These are phyloP conservation scores for Ilyonectria robusta DNA, from an alignment of 2,329 filamentous ascomycete genomes.

Conservation along the genomic window DNA sequence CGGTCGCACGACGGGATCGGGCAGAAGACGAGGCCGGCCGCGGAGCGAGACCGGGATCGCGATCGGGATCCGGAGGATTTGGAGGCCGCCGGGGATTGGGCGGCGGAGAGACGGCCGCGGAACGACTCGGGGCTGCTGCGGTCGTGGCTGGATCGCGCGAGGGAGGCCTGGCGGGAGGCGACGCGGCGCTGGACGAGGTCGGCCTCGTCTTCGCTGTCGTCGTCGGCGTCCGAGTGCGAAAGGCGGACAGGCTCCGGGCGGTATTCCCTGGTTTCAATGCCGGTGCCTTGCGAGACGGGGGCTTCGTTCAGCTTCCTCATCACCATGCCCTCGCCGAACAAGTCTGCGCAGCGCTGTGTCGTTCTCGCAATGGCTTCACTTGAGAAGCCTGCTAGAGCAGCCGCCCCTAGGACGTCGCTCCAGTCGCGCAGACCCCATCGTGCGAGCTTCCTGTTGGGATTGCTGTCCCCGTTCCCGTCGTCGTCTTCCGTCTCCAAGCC, in stretches of 20 bases:
- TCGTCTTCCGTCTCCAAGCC: constrained; percentile 37
- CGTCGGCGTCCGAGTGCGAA: constrained; percentile 39
- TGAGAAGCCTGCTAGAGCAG: constrained; percentile 81
- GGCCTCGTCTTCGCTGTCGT: constrained; percentile 45
- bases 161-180: constrained; percentile 50
- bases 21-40: constrained; percentile 55
- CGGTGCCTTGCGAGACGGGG: constrained; percentile 40
- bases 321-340: constrained; percentile 82
- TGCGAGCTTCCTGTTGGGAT: constrained; percentile 46
- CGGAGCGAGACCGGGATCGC: constrained; percentile 48
- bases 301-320: constrained; percentile 68
- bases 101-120: constrained; percentile 41
- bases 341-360: constrained; percentile 78
- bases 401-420: constrained; percentile 87
- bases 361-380: constrained; percentile 75
- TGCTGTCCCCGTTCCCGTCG: constrained; percentile 33
- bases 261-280: constrained; percentile 49
- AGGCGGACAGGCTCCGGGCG: constrained; percentile 48
- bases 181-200: constrained; percentile 49
- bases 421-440: constrained; percentile 77
- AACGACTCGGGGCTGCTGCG: constrained; percentile 41
- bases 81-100: constrained; percentile 36
- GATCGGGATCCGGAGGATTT: constrained; percentile 44
- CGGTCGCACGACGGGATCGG: constrained; percentile 56
- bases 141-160: constrained; percentile 45